Evolutionary conservation across 2,329 filamentous ascomycete genomes (phyloP).

Genomic region (Colletotrichum filicis): DNA sequence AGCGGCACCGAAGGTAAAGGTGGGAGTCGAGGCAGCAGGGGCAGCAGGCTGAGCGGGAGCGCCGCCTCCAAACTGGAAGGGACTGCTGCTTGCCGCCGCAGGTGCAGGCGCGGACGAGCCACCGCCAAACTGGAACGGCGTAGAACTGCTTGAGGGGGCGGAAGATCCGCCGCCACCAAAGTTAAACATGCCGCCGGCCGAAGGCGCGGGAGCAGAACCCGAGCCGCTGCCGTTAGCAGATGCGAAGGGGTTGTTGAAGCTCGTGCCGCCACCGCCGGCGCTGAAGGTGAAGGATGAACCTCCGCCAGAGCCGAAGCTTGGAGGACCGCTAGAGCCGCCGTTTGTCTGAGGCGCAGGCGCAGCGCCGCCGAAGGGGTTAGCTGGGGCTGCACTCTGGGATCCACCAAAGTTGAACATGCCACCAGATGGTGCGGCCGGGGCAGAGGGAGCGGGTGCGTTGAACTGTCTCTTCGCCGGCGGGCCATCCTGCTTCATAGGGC

Average conservation of each 20-base stretch:
- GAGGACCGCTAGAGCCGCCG: constrained; percentile 24
- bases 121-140: constrained; percentile 53
- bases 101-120: constrained; percentile 35
- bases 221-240: constrained; percentile 40
- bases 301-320: constrained; percentile 46
- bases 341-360: constrained; percentile 24
- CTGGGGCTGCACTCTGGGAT: constrained; percentile 36
- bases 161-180: constrained; percentile 48
- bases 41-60: constrained; percentile 21
- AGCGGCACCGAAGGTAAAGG: constrained; percentile 39
- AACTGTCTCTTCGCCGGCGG: constrained; percentile 53
- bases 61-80: constrained; percentile 34
- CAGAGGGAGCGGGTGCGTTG: constrained; percentile 40
- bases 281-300: constrained; percentile 38
- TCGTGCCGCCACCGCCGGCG: constrained; percentile 37
- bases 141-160: constrained; percentile 37
- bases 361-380: constrained; percentile 28
- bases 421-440: constrained; percentile 39
- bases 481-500: constrained; percentile 53
- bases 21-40: constrained; percentile 31
- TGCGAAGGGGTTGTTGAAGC: constrained; percentile 55
- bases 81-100: constrained; percentile 31
- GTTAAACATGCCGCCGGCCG: constrained; percentile 48
- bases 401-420: constrained; percentile 54
- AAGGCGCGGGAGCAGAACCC: constrained; percentile 37